Evolutionary conservation across 2,329 filamentous ascomycete species (phyloP).

Genomic region (Chalaropsis thielavioides): DNA sequence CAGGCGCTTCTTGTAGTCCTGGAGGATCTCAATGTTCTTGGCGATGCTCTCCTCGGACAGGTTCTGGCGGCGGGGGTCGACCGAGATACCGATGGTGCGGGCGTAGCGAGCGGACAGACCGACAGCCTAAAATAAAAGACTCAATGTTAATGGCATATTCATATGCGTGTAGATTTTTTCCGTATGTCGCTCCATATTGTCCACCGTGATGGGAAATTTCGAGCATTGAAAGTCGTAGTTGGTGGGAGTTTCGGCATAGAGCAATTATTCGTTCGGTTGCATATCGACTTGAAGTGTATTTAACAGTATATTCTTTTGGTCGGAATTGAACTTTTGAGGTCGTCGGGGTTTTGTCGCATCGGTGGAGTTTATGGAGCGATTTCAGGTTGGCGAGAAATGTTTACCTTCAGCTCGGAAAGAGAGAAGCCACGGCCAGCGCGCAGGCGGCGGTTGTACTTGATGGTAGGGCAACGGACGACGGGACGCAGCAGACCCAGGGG

Average conservation of each 20-base stretch:
- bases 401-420: constrained; percentile 93
- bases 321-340: not conserved
- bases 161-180: constrained; percentile 23
- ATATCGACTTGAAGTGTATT: not conserved
- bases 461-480: constrained; percentile 89
- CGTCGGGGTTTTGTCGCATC: not conserved
- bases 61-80: constrained; percentile 95
- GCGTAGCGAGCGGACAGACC: constrained; percentile 90
- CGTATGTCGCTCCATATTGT: not conserved
- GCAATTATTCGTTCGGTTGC: not conserved
- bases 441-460: constrained; percentile 99
- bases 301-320: not conserved
- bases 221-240: not conserved
- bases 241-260: not conserved
- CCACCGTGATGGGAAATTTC: not conserved
- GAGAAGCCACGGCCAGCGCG: constrained; percentile 96
- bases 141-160: constrained; percentile 18
- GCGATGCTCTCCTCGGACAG: constrained; percentile 88
- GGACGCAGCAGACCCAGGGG: constrained; percentile 95
- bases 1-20: constrained; percentile 91
- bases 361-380: constrained; percentile 2
- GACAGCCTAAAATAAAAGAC: constrained; percentile 54
- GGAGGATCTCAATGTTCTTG: constrained; percentile 91
- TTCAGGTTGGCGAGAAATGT: constrained; percentile 19
- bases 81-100: constrained; percentile 89